Base-by-base conservation (phyloP, 768 basidiomycete species). In the Amanita subjunquillea region DNA sequence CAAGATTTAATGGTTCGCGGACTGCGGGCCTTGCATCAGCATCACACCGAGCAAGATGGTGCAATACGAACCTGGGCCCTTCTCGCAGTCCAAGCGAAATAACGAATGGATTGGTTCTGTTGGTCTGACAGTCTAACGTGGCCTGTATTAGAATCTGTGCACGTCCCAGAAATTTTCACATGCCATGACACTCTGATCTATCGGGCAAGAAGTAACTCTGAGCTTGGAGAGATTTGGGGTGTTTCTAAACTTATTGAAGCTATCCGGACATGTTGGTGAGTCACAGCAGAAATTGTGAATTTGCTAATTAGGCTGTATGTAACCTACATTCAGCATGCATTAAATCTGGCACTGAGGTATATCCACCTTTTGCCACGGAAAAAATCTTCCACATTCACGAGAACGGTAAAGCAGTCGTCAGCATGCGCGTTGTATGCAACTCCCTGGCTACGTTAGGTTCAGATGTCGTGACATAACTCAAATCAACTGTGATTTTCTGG, bases 311-410 rank as follows among this genome's bases (percentile, higher is more conserved):
- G 69, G 56, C 95, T 97, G 55, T 17, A 32, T 97, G 55, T 17
- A 32, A 39, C 32, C 34, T 20, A 22, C 43, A 20, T 15, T 36
- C 8, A 43, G 8, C 10, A 13, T 34, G 17, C 38, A 27, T 22
- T 17, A 17, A 7, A 13, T n/a, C 34, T 27, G 36, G 27, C 30
- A 42, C 6, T 34, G 32, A 20, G 15, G 27, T 3, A 10, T 32
- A 51, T 74, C 41, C 36, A 92, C 95, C 82, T 83, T 52, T 80
- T 73, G 25, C 86, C 85, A 20, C 95, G 82, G 73, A 98, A 97
- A 67, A 91, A 94, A 64, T 99, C 96, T 67, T 97, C 89, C 0
- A 98, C 95, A 54, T 94, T 96, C 54, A 97, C 2, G 87, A 80
- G 41, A 99, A 73, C 0, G 95, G 94, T 3, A 97, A 72, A 0